Conservation (phyloP, 2,329 filamentous ascomycete species). For the Nigrospora osmanthi region DNA sequence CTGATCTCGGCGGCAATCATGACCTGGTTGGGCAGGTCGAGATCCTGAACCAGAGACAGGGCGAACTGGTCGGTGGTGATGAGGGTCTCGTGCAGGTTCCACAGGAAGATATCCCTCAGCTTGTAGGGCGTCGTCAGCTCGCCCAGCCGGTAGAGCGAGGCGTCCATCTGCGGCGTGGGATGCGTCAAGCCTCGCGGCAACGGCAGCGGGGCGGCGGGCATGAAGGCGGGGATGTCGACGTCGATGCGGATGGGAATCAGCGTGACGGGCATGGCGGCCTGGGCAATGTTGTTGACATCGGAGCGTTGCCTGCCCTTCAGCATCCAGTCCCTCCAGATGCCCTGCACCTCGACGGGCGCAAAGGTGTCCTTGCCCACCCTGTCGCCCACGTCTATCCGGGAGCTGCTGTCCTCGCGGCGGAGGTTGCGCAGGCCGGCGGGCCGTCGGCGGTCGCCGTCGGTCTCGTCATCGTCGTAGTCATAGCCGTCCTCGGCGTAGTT, state of each 20-base stretch:
- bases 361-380: conserved; percentile 77
- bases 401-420: conserved; percentile 64
- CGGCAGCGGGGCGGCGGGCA: conserved; percentile 57
- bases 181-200: conserved; percentile 59
- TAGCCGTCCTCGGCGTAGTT: conserved; percentile 97
- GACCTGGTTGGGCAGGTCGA: conserved; percentile 76
- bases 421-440: conserved; percentile 79
- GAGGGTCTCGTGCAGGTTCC: conserved; percentile 93
- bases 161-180: conserved; percentile 47
- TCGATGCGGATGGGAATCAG: conserved; percentile 96
- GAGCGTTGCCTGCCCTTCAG: conserved; percentile 56
- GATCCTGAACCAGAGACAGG: conserved; percentile 79
- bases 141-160: conserved; percentile 67
- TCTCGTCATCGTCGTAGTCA: conserved; percentile 69
- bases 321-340: conserved; percentile 95
- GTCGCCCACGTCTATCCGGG: conserved; percentile 58
- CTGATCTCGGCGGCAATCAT: conserved; percentile 72
- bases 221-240: conserved; percentile 76
- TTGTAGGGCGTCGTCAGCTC: conserved; percentile 79
- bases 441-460: conserved; percentile 67
- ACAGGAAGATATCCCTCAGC: conserved; percentile 90
- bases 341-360: conserved; percentile 75
- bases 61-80: conserved; percentile 96
- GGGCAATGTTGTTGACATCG: conserved; percentile 53
- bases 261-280: conserved; percentile 75